Evolutionary conservation across 345 rosid genomes (phyloP).

Genomic region (Camelina neglecta): DNA sequence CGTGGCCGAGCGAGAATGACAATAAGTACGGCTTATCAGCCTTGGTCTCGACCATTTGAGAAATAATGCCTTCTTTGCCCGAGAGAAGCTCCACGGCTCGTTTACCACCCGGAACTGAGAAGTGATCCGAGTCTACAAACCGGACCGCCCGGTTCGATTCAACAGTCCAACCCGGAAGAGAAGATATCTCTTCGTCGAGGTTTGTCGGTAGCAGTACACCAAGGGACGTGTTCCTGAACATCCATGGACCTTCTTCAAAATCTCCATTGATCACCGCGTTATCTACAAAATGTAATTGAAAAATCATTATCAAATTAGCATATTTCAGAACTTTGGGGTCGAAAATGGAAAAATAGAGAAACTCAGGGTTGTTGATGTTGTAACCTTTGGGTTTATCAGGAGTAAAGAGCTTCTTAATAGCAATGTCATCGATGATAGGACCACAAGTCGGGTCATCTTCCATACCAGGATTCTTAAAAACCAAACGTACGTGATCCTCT

Average conservation of each 20-base stretch:
- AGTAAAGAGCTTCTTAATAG: constrained; percentile 81
- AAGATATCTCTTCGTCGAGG: constrained; percentile 81
- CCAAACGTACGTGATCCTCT: constrained; percentile 58
- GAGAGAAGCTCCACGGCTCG: constrained; percentile 89
- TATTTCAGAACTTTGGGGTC: not conserved
- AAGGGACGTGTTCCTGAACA: constrained; percentile 82
- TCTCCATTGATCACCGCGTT: constrained; percentile 90
- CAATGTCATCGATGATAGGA: constrained; percentile 88
- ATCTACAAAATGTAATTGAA: constrained; percentile 44
- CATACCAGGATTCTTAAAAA: constrained; percentile 91
- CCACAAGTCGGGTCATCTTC: constrained; percentile 99
- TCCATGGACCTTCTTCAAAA: constrained; percentile 94
- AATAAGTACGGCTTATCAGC: constrained; percentile 58
- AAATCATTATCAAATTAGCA: too few relatives aligned
- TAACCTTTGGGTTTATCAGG: constrained; percentile 84
- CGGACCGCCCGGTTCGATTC: constrained; percentile 93
- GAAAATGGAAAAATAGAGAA: not conserved
- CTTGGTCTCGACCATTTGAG: constrained; percentile 89
- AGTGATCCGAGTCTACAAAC: constrained; percentile 85
- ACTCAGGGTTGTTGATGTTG: not conserved
- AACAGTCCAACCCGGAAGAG: constrained; percentile 94
- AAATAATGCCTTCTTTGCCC: constrained; percentile 95
- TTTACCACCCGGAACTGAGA: constrained; percentile 78
- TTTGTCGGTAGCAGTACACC: constrained; percentile 92
- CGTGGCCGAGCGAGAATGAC: constrained; percentile 82